Base-by-base conservation (phyloP, 2,329 filamentous ascomycete species). In the Cercospora sojina region DNA sequence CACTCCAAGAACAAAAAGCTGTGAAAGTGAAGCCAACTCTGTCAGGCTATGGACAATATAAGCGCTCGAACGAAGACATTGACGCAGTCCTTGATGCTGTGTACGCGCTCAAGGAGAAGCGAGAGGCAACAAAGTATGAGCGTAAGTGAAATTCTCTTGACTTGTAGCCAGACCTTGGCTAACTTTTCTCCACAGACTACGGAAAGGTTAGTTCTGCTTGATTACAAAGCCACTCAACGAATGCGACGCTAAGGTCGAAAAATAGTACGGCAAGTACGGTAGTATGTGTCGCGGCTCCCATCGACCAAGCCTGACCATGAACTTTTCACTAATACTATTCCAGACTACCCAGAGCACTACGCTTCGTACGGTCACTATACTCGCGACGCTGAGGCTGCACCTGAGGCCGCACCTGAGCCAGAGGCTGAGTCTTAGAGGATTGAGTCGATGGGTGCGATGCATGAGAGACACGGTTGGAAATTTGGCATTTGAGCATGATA, bases 321-420 rank as follows among this genome's bases (percentile, higher is more conserved):
- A 41, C 16, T n/a, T n/a, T n/a, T 6, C 35, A 41, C 35, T 41
- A n/a, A 41, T 8, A 3, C 35, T 41, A n/a, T 7, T 5, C 16
- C 35, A 41, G 35, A 38, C 35, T 38, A 38, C n/a, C 35, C 35
- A 7, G 35, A 38, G 16, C 35, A 41, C 7, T 41, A 41, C 35
- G 35, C 35, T 41, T 41, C 35, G 3, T 53, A 62, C 29, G 47
- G 29, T 16, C n/a, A 18, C 6, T 53, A 62, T 53, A 35, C 59
- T 0, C 47, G 47, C 10, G n/a, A 31, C 13, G 25, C 62, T 20
- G 62, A 59, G 20, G 53, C 62, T 16, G 56, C 32, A n/a, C 25
- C 61, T 12, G 60, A 63, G 27, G 60, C 60, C 38, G 61, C 47
- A 12, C 60, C 60, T 23, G 47, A 23, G 18, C 51, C 61, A n/a